Evolutionary conservation across 805 yeast species (phyloP), one percentile per base, ranked within the genome.

Genomic region (Osmozyma mogii): DNA sequence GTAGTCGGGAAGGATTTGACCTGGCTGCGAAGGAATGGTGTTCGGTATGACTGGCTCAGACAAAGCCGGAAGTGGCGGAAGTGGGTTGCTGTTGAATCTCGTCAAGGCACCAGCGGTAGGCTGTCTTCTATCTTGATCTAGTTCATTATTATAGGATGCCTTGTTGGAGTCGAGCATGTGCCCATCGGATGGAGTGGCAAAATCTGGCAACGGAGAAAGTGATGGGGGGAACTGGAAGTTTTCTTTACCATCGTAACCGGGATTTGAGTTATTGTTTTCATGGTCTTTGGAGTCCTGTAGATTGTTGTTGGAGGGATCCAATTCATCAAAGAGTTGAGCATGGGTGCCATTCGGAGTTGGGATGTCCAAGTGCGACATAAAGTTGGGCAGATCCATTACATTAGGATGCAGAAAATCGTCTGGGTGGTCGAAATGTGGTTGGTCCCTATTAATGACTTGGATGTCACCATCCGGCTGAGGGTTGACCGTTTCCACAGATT

Each of bases 31-130:
- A 15, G 33, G 35, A 6, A 35, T 22, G 19, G 22, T 29, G 12
- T 18, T 13, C 9, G 38, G 37, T 3, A 44, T 36, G n/a, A 40
- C 46, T 5, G 41, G 40, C 25, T 44, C 48, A 4, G 40, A 31
- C 3, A 41, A 41, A n/a, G 37, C 40, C 13, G 38, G 40, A 12
- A 38, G 41, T 13, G 46, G 48, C 14, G 41, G 38, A 15, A 39
- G 39, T 16, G 19, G 29, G 15, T 30, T 30, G 21, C 27, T 27
- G 21, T 18, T 8, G 4, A 35, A 11, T 17, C 34, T 30, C 4
- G 47, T 38, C 11, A 43, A 28, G 3, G 47, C 38, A 4, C 41
- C 36, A 6, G n/a, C 15, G 15, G 11, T 3, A 15, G 15, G 10
- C 17, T 11, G 15, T 27, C 29, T 9, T 27, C 29, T 1, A 11